These are phyloP conservation scores for Elaeis oleifera DNA, from an alignment of 202 grass and related monocot species.

Conservation along the genomic window DNA sequence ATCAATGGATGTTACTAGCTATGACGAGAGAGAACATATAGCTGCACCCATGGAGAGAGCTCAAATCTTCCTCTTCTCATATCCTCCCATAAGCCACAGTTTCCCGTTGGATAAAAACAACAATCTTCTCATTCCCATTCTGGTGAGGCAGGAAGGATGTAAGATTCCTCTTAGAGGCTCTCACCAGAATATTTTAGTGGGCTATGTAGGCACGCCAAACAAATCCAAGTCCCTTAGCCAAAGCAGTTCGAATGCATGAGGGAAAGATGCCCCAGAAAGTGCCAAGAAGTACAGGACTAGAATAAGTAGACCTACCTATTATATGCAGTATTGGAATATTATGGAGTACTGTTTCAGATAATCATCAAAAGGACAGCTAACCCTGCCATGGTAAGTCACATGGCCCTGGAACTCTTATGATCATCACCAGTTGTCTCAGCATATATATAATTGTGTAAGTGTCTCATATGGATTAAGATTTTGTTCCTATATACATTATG, in stretches of 20 bases:
- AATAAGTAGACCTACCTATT: constrained; percentile 7
- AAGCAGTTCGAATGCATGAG: constrained; percentile 17
- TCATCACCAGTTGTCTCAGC: neutral
- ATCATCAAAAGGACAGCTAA: neutral
- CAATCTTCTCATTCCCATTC: neutral
- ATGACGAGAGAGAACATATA: no score
- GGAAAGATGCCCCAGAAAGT: constrained; percentile 23
- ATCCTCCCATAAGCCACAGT: no score
- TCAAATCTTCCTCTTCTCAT: no score
- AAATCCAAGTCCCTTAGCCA: constrained; percentile 3
- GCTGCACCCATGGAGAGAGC: no score
- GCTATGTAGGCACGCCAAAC: constrained; percentile 3
- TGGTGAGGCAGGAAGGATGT: constrained; percentile 12
- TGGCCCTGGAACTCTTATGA: neutral
- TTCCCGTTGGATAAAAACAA: neutral
- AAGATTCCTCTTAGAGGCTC: neutral
- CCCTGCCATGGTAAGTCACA: neutral
- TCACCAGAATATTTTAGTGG: constrained; percentile 8
- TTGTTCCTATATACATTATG: no score
- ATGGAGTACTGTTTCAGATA: neutral
- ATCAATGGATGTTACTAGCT: no score
- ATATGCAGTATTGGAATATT: neutral
- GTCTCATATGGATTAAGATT: no score
- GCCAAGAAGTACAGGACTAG: constrained; percentile 9
- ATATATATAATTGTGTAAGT: no score